Base-by-base conservation (phyloP, 306 rosid species). In the Cucurbita ficifolia region DNA sequence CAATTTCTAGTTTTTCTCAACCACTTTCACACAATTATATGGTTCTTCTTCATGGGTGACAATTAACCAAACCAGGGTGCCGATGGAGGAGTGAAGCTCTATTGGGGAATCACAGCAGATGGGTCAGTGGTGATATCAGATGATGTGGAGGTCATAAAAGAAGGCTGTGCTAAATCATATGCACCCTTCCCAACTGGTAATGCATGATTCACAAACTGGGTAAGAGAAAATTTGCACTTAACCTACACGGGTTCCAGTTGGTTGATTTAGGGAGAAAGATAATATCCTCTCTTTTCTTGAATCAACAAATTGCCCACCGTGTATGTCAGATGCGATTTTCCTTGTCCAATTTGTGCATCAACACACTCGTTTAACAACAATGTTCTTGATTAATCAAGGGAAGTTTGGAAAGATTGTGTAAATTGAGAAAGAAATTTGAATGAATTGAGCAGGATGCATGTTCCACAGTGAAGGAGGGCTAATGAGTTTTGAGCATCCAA, bases 401-500 rank as follows among this genome's bases (percentile, higher is more conserved):
- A 40, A 6, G 45, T 7, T 7, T 40, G 45, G 46, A 42, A 42
- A 45, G 14, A 45, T 45, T 11, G 13, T 45, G 13, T 35, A 6
- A 10, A 70, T 70, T 50, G 36, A 49, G 36, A 4, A 13, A 33
- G 1, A 1, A 11, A 1, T n/a, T 33, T 4, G 55, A 50, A 17
- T 77, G 83, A 18, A 60, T 60, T 21, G 72, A 65, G 35, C 85
- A 90, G 97, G 97, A 46, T 95, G 95, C 60, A 83, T 91, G 84
- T 95, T 95, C 76, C 99, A 91, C 29, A 95, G 99, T 69, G 97
- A 83, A 75, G 99, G 91, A 70, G 99, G 99, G 0, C 11, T 95
- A 73, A 81, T 95, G 96, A 95, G 96, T 82, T 95, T 91, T 84
- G 97, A 95, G 87, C 99, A 95, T 84, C 99, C 99, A 76, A 84